These are phyloP conservation scores for Phaffomyces antillensis DNA, from an alignment of 805 yeast species.

Conservation along the genomic window DNA sequence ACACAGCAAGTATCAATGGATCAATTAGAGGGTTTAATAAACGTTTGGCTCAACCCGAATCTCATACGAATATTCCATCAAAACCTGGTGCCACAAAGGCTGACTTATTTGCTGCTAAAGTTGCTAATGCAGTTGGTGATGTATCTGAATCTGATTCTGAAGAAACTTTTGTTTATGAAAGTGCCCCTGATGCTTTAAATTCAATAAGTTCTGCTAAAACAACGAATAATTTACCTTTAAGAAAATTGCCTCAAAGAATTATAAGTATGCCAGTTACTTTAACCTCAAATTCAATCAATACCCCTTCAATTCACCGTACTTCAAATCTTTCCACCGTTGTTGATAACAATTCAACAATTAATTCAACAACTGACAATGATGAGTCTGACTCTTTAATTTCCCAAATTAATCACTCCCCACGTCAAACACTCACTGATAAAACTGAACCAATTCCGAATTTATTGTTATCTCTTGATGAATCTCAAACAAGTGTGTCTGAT, in stretches of 20 bases:
- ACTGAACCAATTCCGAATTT: background rate
- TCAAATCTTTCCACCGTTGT: slow-evolving; percentile 1
- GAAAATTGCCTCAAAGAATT: slow-evolving; percentile 20
- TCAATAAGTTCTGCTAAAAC: slow-evolving; percentile 13
- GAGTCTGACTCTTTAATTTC: slow-evolving; percentile 4
- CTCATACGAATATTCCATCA: slow-evolving; percentile 8
- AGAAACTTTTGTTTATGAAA: slow-evolving; percentile 93
- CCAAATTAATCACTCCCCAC: slow-evolving; percentile 1
- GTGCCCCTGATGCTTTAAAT: slow-evolving; percentile 22
- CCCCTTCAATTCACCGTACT: background rate
- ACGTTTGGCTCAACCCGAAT: slow-evolving; percentile 14
- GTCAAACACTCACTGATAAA: background rate
- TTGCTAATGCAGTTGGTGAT: slow-evolving; percentile 92
- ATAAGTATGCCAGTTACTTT: slow-evolving; percentile 21
- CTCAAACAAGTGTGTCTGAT: slow-evolving; percentile 5
- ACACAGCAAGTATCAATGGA: slow-evolving; percentile 19
- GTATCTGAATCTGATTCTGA: slow-evolving; percentile 83
- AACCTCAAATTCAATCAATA: background rate
- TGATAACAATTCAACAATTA: slow-evolving; percentile 3
- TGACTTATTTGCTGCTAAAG: slow-evolving; percentile 88
- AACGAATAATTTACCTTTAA: slow-evolving; percentile 7
- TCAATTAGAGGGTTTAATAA: slow-evolving; percentile 20
- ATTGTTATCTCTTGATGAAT: background rate
- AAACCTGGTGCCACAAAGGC: slow-evolving; percentile 56
- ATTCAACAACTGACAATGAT: slow-evolving; percentile 3